Base-by-base conservation (phyloP, 2,329 filamentous ascomycete species). In the Didymella exigua region DNA sequence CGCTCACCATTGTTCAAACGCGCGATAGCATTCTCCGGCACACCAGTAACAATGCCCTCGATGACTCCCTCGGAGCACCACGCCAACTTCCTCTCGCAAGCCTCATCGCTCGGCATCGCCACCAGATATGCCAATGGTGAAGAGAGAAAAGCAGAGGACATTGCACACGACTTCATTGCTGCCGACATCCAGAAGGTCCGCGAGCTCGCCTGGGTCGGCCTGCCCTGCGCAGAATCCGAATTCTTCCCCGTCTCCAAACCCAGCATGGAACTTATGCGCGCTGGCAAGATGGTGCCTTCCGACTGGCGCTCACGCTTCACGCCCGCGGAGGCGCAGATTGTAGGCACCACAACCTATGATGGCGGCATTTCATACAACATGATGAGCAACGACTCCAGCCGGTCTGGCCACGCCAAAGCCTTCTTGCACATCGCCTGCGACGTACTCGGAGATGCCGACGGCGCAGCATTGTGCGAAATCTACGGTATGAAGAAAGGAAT, bases 291-390 rank as follows among this genome's bases (percentile, higher is more conserved):
- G 43, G 53, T 38, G 3, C 47, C 53, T 5, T 5, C 19, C 6
- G 18, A 47, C 34, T 56, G 53, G 53, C 41, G 47, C 5, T 29
- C 24, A 14, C 45, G 36, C 14, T 45, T 33, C 16, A 40, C 47
- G 14, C 38, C 55, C 10, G 61, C 62, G 10, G 44, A 58, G 26
- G 46, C 54, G 3, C 56, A 63, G 27, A 60, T 63, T 11, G 34
- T 63, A 2, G 52, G 59, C 30, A 56, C 61, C 2, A 58, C 59
- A 1, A 63, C 56, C 7, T 61, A 60, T 23, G 59, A 63, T 16
- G 59, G 61, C 30, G 61, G 59, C 2, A 62, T 63, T 16, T 60
- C 54, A 3, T 60, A 56, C 49, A 63, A 62, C 42, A 63, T 62
- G 59, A 58, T 62, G 56, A 48, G 37, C 18, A 36, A 30, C 11